Base-by-base conservation (phyloP, 441 rosid species). In the Manihot esculenta region DNA sequence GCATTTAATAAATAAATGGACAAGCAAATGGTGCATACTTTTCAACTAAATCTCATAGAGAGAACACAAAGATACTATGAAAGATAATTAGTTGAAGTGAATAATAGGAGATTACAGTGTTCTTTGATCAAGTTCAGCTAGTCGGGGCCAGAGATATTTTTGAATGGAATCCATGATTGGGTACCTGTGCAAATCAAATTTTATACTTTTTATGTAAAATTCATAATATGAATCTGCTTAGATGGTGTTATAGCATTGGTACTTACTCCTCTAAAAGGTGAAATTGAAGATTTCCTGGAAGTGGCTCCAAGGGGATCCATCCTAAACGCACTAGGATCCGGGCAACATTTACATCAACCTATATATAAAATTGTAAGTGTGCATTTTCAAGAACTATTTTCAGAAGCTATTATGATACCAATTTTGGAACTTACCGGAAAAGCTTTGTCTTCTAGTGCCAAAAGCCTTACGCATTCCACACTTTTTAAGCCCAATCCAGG, bases 281-380 rank as follows among this genome's bases (percentile, higher is more conserved):
- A 63, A 92, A 38, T 38, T 85, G 87, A 71, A 89, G 81, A 58
- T 80, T 71, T 71, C 81, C 84, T n/a, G 94, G 88, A 14, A 90
- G 81, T 70, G 89, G 85, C 72, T 89, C 78, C 74, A 89, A 86
- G 47, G 93, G 96, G 47, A 89, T 88, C 97, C 94, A 89, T 77
- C 94, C 94, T 55, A 92, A 78, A 7, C 97, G 81, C 64, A 90
- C 89, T 12, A 84, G 84, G 77, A 87, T 86, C 10, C 95, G 86
- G 13, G 79, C 93, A 21, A 93, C 97, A 84, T 93, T 90, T 26
- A 85, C 83, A 66, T 90, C 93, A 68, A 90, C 93, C 96, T 92
- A 41, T 0, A 62, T 66, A 33, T 11, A 62, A 35, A 10, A 5
- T 48, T 8, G 17, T 58, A 53, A 30, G 27, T 44, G 30, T 23